A percentile compares a stretch with the other conserved stretches of the same genome.
phyloP scores from a whole-genome alignment of 169 alveolate species.

The Amoebophrya sp. region DNA sequence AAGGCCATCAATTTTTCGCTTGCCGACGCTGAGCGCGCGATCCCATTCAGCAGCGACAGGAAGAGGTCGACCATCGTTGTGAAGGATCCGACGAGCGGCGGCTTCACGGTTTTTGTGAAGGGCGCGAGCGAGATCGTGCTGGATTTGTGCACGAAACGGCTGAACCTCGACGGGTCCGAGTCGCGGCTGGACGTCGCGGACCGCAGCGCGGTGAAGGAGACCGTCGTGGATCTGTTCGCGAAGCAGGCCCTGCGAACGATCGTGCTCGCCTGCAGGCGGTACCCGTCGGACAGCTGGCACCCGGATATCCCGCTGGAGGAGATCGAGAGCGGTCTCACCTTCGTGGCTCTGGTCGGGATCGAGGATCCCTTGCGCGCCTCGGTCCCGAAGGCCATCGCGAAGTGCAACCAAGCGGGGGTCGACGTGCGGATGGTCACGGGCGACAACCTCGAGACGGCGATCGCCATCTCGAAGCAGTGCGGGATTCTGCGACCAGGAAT shows the following conservation, averaged over 20 bases:
- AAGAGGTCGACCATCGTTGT: neutral
- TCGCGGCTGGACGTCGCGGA: neutral
- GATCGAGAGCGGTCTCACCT: slow-evolving; percentile 38
- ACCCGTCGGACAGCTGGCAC: neutral
- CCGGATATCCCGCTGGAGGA: neutral
- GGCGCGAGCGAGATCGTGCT: neutral
- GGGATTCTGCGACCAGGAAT: slow-evolving; percentile 44
- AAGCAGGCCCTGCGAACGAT: slow-evolving; percentile 44
- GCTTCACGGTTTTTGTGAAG: neutral
- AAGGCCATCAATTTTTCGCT: neutral
- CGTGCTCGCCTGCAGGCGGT: slow-evolving; percentile 53
- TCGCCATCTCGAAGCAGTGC: slow-evolving; percentile 66
- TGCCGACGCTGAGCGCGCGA: neutral
- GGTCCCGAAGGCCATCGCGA: slow-evolving; percentile 61
- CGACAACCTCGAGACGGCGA: slow-evolving; percentile 68
- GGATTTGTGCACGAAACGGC: neutral
- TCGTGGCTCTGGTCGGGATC: slow-evolving; percentile 62
- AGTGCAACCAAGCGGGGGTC: slow-evolving; percentile 64
- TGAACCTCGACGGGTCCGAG: neutral
- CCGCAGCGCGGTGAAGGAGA: neutral
- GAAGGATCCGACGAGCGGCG: neutral
- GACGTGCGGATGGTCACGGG: slow-evolving; percentile 79
- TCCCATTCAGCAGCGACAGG: neutral
- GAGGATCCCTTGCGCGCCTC: slow-evolving; percentile 57
- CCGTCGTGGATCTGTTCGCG: neutral